A percentile compares a stretch with the other conserved stretches of the same genome.
phyloP scores from a whole-genome alignment of 176 grass and related monocot genomes.

The Phyllostachys edulis region DNA sequence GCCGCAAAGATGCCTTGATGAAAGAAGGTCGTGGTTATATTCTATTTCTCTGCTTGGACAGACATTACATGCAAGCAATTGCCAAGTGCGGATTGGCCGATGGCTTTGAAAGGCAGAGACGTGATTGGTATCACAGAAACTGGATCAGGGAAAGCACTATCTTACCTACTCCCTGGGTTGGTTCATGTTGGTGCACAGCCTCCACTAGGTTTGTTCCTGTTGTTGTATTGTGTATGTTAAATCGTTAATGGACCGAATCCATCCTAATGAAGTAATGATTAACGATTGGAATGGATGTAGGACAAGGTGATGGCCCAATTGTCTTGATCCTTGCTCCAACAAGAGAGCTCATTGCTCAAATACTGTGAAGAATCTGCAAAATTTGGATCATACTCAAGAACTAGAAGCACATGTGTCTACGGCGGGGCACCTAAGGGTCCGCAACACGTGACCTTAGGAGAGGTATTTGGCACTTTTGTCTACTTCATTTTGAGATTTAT shows the following conservation, averaged over 20 bases:
- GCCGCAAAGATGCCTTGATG: not conserved
- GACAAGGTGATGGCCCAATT: conserved; percentile 83
- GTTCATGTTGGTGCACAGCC: conserved; percentile 94
- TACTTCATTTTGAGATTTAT: not conserved
- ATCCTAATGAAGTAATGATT: conserved; percentile 9
- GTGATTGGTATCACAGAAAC: conserved; percentile 94
- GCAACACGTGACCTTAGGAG: conserved; percentile 82
- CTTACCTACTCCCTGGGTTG: conserved; percentile 78
- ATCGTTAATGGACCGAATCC: not conserved
- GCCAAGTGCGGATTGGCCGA: conserved; percentile 80
- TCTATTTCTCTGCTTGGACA: conserved; percentile 31
- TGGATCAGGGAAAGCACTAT: conserved; percentile 90
- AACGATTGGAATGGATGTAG: conserved; percentile 37
- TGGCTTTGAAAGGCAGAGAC: conserved; percentile 97
- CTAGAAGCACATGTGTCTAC: conserved; percentile 84
- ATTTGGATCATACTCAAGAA: conserved; percentile 76
- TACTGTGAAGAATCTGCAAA: conserved; percentile 90
- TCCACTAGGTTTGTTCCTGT: conserved; percentile 63
- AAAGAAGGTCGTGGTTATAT: not conserved
- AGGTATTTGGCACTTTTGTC: conserved; percentile 47
- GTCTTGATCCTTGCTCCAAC: conserved; percentile 91
- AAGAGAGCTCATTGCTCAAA: conserved; percentile 91
- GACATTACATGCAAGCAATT: conserved; percentile 80
- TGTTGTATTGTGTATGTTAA: not conserved
- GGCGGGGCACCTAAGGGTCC: conserved; percentile 95